Percentiles rank a stretch among this genome's conserved stretches.
Evolutionary conservation across 2,329 filamentous ascomycete species (phyloP).

Genomic region (Alternaria ethzedia): DNA sequence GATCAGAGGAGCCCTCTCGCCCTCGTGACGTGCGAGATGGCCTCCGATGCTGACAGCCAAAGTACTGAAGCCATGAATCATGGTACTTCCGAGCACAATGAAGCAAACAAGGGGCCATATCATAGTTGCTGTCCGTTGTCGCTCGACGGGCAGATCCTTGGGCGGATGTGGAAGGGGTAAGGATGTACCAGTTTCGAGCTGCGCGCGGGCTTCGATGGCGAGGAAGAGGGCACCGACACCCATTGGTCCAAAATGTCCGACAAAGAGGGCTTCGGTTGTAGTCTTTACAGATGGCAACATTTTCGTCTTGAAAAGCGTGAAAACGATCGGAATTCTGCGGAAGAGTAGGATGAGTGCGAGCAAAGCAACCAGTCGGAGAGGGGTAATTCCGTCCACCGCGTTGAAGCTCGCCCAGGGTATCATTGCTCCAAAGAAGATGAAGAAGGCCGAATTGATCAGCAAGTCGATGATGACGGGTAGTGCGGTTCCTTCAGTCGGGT

Average conservation of each 20-base stretch:
- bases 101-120: slow-evolving; percentile 64
- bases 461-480: slow-evolving; percentile 61
- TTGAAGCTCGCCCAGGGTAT: slow-evolving; percentile 59
- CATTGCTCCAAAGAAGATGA: slow-evolving; percentile 63
- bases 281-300: slow-evolving; percentile 57
- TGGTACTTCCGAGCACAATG: slow-evolving; percentile 60
- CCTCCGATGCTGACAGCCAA: slow-evolving; percentile 57
- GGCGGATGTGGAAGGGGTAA: slow-evolving; percentile 55
- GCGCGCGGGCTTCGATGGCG: slow-evolving; percentile 61
- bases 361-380: slow-evolving; percentile 53
- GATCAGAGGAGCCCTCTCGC: slow-evolving; percentile 58
- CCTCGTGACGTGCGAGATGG: slow-evolving; percentile 55
- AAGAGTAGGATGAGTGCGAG: slow-evolving; percentile 59
- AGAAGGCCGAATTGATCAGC: slow-evolving; percentile 63
- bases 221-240: slow-evolving; percentile 64
- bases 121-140: slow-evolving; percentile 51
- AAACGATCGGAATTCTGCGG: slow-evolving; percentile 60
- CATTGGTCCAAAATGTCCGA: slow-evolving; percentile 65
- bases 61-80: slow-evolving; percentile 62
- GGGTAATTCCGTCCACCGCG: slow-evolving; percentile 46
- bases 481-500: slow-evolving; percentile 53
- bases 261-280: slow-evolving; percentile 60
- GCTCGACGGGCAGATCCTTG: slow-evolving; percentile 37
- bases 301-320: slow-evolving; percentile 53
- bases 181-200: slow-evolving; percentile 58